phyloP scores from a whole-genome alignment of 495 filamentous ascomycete genomes.

The Aspergillus biplanus region DNA sequence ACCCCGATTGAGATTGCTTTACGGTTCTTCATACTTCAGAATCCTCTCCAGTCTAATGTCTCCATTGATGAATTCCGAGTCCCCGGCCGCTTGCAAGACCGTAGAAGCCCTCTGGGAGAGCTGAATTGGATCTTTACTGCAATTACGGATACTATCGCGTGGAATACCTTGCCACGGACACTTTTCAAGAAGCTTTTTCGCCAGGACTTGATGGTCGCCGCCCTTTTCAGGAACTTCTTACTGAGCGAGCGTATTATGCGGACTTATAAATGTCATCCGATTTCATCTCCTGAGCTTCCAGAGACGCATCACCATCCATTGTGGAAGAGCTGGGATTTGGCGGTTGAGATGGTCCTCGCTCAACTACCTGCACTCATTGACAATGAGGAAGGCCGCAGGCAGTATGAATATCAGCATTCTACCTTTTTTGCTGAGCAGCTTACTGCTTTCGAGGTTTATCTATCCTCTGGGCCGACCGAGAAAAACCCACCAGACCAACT shows the following conservation, averaged over 20 bases:
- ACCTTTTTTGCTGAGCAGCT: conserved; percentile 97
- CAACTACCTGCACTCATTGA: conserved; percentile 84
- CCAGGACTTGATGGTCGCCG: conserved; percentile 99
- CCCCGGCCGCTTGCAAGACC: conserved; percentile 84
- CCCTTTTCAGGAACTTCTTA: conserved; percentile 93
- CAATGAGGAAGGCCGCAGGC: conserved; percentile 69
- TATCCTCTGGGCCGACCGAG: conserved; percentile 82
- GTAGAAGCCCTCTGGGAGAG: conserved; percentile 93
- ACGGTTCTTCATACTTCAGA: conserved; percentile 91
- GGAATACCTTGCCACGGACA: conserved; percentile 87
- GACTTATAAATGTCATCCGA: conserved; percentile 90
- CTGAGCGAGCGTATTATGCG: conserved; percentile 95
- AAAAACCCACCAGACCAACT: conserved; percentile 90
- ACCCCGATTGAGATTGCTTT: conserved; percentile 97
- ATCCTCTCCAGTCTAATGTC: conserved; percentile 76
- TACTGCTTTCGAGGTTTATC: conserved; percentile 95
- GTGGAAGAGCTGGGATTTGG: conserved; percentile 97
- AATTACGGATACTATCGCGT: conserved; percentile 98
- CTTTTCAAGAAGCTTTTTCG: conserved; percentile 96
- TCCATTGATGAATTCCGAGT: conserved; percentile 77
- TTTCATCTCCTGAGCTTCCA: conserved; percentile 84
- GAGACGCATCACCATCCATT: conserved; percentile 91
- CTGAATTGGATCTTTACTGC: conserved; percentile 99
- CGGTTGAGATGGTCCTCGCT: conserved; percentile 92
- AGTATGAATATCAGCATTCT: conserved; percentile 92